Percentiles rank a stretch among this genome's conserved stretches.
Evolutionary conservation across 768 basidiomycete genomes (phyloP).

Genomic region (Dacryopinax primogenitus): DNA sequence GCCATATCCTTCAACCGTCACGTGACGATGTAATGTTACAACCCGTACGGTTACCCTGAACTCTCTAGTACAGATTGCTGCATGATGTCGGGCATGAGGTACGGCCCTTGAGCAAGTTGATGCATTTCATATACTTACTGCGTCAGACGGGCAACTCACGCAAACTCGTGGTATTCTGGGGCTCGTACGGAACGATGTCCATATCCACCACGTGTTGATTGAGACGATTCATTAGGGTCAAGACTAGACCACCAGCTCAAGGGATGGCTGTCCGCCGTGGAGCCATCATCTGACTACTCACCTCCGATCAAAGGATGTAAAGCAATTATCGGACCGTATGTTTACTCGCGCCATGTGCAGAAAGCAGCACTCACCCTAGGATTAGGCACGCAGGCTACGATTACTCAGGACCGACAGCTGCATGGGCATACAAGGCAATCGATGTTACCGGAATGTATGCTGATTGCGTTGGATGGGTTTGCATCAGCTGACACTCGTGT

Average conservation of each 20-base stretch:
- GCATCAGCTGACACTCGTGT: slow-evolving; percentile 5
- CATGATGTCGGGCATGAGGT: not conserved
- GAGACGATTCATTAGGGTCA: slow-evolving; percentile 31
- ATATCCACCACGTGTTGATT: not conserved
- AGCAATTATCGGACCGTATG: slow-evolving; percentile 94
- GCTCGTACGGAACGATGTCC: slow-evolving; percentile 36
- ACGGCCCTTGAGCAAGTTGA: not conserved
- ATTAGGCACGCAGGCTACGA: slow-evolving; percentile 87
- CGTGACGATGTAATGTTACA: too few species aligned
- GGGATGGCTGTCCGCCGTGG: slow-evolving; percentile 49
- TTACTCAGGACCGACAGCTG: slow-evolving; percentile 87
- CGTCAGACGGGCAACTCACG: slow-evolving; percentile 59
- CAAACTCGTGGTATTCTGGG: slow-evolving; percentile 77
- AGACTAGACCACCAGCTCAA: slow-evolving; percentile 50
- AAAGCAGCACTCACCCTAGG: not conserved
- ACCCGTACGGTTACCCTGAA: too few species aligned
- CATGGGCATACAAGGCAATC: slow-evolving; percentile 90
- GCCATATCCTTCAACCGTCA: not conserved
- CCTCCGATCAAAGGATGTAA: slow-evolving; percentile 59
- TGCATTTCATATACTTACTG: not conserved
- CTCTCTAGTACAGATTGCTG: not conserved
- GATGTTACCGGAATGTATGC: slow-evolving; percentile 69
- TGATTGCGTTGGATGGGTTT: not conserved
- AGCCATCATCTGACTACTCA: slow-evolving; percentile 35
- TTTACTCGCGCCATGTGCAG: slow-evolving; percentile 15